Evolutionary conservation across 768 basidiomycete species (phyloP), one percentile per base, ranked within the genome.

Genomic region (Suillus subalutaceus): DNA sequence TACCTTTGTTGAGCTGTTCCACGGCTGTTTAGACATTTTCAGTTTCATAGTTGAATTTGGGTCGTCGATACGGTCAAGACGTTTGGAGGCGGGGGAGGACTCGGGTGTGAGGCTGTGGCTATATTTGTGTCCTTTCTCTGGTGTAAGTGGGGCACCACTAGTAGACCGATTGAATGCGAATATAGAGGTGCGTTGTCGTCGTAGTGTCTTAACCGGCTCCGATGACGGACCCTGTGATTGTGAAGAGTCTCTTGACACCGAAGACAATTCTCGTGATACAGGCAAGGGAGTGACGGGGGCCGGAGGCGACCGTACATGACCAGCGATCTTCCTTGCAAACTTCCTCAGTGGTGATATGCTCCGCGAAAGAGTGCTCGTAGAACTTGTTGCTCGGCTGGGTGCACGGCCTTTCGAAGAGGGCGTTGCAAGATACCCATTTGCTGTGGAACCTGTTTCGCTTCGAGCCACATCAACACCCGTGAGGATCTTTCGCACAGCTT

Each of bases 1-100:
- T n/a, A 94, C 83, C 71, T 82, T 92, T 1, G 92, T 94, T 6
- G 92, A 94, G 68, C 89, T 84, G 72, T 95, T 95, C 93, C 93
- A 95, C 41, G 77, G 80, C 66, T 87, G 88, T 69, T 85, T 85
- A 41, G 69, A 58, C 65, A 77, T 32, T 63, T 74, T 76, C 62
- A 69, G 72, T 70, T 85, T 86, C 59, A 82, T 68, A 44, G 83
- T 84, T 15, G 79, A 66, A 65, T 74, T 76, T n/a, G 75, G 69
- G 66, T 84, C 81, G 38, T 78, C 66, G 2, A 50, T 43, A 50
- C 40, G 44, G 23, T 59, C 58, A 41, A 59, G 66, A 66, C 77
- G 83, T 65, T 76, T 72, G 32, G 75, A 74, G 59, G 76, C 80
- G 41, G 90, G 88, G 6, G 90, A 88, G 13, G 88, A 84, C 30